These are phyloP conservation scores for Oldenlandia corymbosa DNA, from an alignment of 257 asterid species.

Conservation along the genomic window DNA sequence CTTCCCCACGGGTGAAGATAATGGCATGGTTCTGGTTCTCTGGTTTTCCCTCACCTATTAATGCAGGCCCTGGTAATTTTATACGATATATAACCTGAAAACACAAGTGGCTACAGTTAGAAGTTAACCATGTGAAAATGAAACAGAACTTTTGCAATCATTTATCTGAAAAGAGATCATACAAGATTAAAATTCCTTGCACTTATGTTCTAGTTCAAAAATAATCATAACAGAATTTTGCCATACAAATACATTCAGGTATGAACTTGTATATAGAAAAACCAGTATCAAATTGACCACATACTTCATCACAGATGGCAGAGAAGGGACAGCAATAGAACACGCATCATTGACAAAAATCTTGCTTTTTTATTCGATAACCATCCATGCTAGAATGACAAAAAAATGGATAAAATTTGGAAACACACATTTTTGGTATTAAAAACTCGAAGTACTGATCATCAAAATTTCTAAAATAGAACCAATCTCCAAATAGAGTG, in stretches of 20 bases:
- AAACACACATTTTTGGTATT: not conserved
- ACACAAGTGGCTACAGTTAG: not conserved
- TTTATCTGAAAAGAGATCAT: conserved; percentile 8
- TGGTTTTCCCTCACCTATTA: conserved; percentile 95
- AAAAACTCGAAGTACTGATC: not conserved
- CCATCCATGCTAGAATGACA: not conserved
- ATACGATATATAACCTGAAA: conserved; percentile 78
- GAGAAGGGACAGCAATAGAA: too few relatives aligned
- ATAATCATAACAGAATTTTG: not conserved
- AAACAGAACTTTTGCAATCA: not conserved
- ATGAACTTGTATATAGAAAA: not conserved
- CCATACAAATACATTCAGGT: too few relatives aligned
- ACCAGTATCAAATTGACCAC: conserved; percentile 2
- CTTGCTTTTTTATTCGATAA: not conserved
- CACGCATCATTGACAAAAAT: not conserved
- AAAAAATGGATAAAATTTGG: not conserved
- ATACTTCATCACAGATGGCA: not conserved
- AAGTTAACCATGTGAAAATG: not conserved
- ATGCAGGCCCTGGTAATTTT: conserved; percentile 86
- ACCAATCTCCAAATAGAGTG: not conserved
- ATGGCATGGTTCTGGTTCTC: conserved; percentile 97
- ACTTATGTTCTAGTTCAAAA: not conserved
- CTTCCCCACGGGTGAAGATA: conserved; percentile 96
- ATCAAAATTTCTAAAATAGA: not conserved
- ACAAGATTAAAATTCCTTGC: not conserved